Evolutionary conservation across 2,329 filamentous ascomycete species (phyloP), one percentile per base, ranked within the genome.

Genomic region (Diaporthe aspalathi): DNA sequence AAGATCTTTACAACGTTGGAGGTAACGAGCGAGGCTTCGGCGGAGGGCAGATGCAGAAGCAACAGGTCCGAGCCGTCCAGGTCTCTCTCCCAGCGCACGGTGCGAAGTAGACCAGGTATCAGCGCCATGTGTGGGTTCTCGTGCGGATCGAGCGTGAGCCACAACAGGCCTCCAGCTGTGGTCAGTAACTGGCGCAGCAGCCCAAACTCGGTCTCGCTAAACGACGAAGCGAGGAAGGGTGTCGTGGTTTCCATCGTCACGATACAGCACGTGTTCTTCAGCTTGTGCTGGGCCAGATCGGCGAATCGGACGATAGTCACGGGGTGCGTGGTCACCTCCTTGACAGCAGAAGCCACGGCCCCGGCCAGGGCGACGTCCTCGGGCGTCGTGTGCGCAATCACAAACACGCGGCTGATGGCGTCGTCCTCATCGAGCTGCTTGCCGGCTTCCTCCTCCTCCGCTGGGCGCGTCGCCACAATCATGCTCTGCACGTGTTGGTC

Each of bases 41-140:
- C 67, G 53, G 69, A 74, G 22, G 73, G 54, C 29, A 78, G 73
- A 22, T 74, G 75, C n/a, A 78, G 52, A 3, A 74, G 74, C 27
- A 78, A 47, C n/a, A 79, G 73, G 45, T 76, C 76, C 1, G 74
- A 74, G n/a, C 69, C 74, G 45, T 80, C 78, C 16, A 79, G 68
- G 62, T 80, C 79, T 35, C 79, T 75, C 73, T 81, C 80, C 73
- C 77, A 79, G 16, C 79, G 78, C 29, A 81, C 74, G 4, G 77
- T 77, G 16, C 81, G 76, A 38, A 80, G 74, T 20, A 82, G 66
- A 12, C 81, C 81, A n/a, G 77, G 70, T 38, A 79, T 74, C 43
- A 80, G 75, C 32, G 76, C 76, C 17, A 80, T 74, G 17, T 77
- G 73, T 2, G 81, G 81, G 6, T 76, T 70, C 17, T 75, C 54